phyloP scores from a whole-genome alignment of 1,284 basidiomycete genomes.

The Ustilago cynodontis region DNA sequence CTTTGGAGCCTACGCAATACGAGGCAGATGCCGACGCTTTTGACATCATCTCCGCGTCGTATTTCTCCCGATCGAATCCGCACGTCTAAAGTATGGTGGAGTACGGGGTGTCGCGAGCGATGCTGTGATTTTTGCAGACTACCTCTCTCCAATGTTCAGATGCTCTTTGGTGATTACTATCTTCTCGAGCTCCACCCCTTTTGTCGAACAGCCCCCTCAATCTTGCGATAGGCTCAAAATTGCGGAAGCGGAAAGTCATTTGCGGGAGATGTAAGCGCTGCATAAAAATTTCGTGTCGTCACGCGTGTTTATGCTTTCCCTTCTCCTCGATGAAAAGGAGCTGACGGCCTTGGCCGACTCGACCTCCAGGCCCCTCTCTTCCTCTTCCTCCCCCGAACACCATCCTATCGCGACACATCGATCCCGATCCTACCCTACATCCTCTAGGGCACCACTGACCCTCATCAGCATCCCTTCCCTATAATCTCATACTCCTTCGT shows the following conservation, averaged over 20 bases:
- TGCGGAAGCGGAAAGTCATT: neutral
- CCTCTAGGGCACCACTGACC: neutral
- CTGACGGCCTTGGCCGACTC: too few relatives aligned
- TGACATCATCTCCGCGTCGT: too few relatives aligned
- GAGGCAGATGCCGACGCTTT: too few relatives aligned
- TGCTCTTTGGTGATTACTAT: too few relatives aligned
- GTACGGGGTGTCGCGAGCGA: too few relatives aligned
- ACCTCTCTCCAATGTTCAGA: too few relatives aligned
- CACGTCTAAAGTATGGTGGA: neutral
- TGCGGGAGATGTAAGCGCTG: neutral
- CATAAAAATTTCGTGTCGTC: constrained; percentile 3
- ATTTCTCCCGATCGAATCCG: too few relatives aligned
- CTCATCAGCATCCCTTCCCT: neutral
- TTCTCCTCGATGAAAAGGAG: too few relatives aligned
- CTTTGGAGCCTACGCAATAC: too few relatives aligned
- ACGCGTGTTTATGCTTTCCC: neutral
- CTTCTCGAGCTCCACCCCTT: neutral
- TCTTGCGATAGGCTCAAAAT: neutral
- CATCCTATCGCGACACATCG: neutral
- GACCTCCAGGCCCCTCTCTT: neutral
- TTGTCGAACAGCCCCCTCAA: neutral
- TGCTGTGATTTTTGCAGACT: neutral
- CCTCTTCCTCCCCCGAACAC: neutral
- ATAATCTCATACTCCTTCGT: neutral
- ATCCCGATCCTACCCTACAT: neutral